Conservation (phyloP, 75 land plant genomes). For the Cryptomeria japonica region DNA sequence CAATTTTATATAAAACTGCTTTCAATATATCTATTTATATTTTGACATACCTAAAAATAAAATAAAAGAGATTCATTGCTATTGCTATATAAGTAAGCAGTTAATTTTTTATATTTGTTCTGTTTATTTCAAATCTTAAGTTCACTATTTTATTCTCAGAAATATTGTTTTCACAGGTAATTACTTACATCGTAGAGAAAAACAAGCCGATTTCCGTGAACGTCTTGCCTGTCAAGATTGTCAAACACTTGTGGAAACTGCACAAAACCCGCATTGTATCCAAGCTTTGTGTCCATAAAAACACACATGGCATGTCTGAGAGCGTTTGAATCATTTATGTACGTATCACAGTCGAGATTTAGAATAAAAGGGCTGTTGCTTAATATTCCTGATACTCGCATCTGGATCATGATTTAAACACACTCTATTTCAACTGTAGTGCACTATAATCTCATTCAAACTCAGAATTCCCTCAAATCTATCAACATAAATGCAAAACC, state of each 20-base stretch:
- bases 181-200: constrained; percentile 16
- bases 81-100: too few species aligned
- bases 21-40: too few species aligned
- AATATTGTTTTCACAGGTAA: background rate
- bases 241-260: constrained; percentile 24
- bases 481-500: background rate
- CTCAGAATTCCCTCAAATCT: background rate
- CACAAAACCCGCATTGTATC: constrained; percentile 18
- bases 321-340: constrained; percentile 17
- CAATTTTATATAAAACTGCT: background rate
- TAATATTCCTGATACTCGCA: constrained; percentile 17
- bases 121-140: too few species aligned
- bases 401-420: constrained; percentile 1
- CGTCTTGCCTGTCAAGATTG: constrained; percentile 4
- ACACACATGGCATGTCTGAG: constrained; percentile 7
- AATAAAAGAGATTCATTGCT: accelerated
- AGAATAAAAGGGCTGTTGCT: constrained; percentile 15
- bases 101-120: too few species aligned
- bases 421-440: background rate
- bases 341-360: constrained; percentile 20
- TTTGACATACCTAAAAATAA: too few species aligned
- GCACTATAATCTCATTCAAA: background rate
- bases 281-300: constrained; percentile 20
- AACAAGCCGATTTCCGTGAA: constrained; percentile 10
- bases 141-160: too few species aligned